Evolutionary conservation across 1,284 basidiomycete genomes (phyloP), one percentile per base, ranked within the genome.

Genomic region (Cryptococcus sp.): DNA sequence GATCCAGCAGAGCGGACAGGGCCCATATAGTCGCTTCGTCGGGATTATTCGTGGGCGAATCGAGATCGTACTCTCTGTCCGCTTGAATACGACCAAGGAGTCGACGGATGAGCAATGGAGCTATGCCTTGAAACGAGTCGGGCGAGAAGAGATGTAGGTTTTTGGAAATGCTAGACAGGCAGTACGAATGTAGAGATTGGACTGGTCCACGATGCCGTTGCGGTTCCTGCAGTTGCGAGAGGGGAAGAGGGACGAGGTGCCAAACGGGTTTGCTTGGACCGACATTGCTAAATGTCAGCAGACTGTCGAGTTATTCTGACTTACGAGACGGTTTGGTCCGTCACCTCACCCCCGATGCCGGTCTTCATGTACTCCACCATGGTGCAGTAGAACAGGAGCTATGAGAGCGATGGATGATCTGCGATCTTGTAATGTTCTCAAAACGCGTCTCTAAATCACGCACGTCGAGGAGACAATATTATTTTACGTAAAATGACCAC

Each of bases 1-100:
- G 67, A 52, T 72, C 70, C 2, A 57, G 29, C 0, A 73, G 37
- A 4, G 65, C 66, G 1, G 48, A 49, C 34, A 59, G 66, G 5
- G 64, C 63, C 75, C 75, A 76, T 23, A 76, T 52, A 8, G 73
- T 76, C 46, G 68, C 62, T 40, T 67, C 65, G 54, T 76, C 75
- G 0, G 75, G 75, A 19, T 59, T 58, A 3, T 15, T 15, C 17
- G 50, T 52, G 29, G 25, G n/a, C 34, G 34, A 43, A 20, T 51
- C 44, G 16, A 50, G 50, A 34, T 63, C 62, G 55, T 73, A 72
- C 10, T 44, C 41, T 39, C 71, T 55, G 51, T 73, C 71, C 19
- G 57, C 54, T 8, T 59, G 49, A 1, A 72, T 57, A 8, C 69
- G 65, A 23, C 43, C 46, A 23, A 75, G 57, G 16, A 77, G 58